Base-by-base conservation (phyloP, 139 green algal species). In the Chlamydomonas applanata region DNA sequence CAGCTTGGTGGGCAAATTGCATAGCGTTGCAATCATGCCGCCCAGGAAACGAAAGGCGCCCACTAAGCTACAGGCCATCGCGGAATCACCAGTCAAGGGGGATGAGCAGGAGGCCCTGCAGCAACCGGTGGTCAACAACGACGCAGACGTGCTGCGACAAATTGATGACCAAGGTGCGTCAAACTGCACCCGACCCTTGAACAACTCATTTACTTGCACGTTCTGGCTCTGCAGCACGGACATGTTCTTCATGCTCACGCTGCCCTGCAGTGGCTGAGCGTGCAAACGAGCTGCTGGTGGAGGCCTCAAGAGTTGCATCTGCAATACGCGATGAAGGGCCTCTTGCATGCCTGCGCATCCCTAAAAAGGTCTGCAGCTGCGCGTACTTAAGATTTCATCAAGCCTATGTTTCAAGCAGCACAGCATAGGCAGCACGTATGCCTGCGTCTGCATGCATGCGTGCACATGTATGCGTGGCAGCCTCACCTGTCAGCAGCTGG, bases 41-140 rank as follows among this genome's bases (percentile, higher is more conserved):
- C 59, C 59, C 22, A 34, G 59, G 30, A 66, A 66, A 11, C 29
- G 59, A 7, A 66, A 66, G 25, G 59, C 59, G 3, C 59, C 59
- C n/a, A 30, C 59, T 35, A 34, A 35, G n/a, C 25, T 66, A 16
- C 59, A 66, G 59, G n/a, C 59, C 59, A 66, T 66, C 3, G 59
- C 59, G 9, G 59, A 66, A 11, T 49, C 40, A 49, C 40, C 40
- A 49, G 40, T 49, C 40, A 49, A 49, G 40, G 40, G 40, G 7
- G 40, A 49, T 49, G 40, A 7, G 40, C 7, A 49, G 40, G 40
- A 49, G 40, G 40, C 40, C 7, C 40, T 11, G 11, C 40, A 49
- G 40, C 40, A 49, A 49, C 40, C 40, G 7, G 40, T 11, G 11
- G 40, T 11, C 11, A 11, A 49, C 40, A 7, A 49, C 7, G 40